These are phyloP conservation scores for Phyllosticta citriasiana DNA, from an alignment of 2,329 filamentous ascomycete species.

Conservation along the genomic window DNA sequence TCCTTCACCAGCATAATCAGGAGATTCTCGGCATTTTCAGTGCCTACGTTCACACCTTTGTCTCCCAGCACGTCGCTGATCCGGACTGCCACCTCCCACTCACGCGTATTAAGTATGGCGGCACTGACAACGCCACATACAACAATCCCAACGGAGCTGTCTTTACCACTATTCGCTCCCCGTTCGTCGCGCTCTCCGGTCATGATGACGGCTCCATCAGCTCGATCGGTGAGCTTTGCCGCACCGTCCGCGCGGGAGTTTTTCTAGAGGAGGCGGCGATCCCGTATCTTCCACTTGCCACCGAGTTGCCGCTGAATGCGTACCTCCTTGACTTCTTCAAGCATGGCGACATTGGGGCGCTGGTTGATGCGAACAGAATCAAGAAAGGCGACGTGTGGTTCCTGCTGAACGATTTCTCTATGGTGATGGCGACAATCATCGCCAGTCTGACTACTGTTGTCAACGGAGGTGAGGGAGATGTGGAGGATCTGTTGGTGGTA, in stretches of 20 bases:
- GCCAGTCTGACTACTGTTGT: constrained; percentile 52
- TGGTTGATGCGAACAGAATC: constrained; percentile 57
- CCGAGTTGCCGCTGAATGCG: constrained; percentile 48
- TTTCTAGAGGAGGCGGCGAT: constrained; percentile 68
- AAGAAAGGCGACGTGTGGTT: constrained; percentile 62
- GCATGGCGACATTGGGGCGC: constrained; percentile 53
- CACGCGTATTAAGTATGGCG: constrained; percentile 40
- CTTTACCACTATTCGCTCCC: constrained; percentile 46
- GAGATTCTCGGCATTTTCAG: constrained; percentile 57
- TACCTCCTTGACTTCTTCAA: constrained; percentile 70
- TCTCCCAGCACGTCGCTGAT: constrained; percentile 46
- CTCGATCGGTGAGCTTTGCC: constrained; percentile 58
- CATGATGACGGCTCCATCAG: constrained; percentile 55
- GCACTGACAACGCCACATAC: constrained; percentile 12
- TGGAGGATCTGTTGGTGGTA: constrained; percentile 41
- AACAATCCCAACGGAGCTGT: constrained; percentile 22
- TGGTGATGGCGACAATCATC: constrained; percentile 61
- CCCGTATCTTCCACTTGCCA: constrained; percentile 54
- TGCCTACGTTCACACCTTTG: constrained; percentile 59
- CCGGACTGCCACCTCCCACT: constrained; percentile 51
- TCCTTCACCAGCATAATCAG: constrained; percentile 53
- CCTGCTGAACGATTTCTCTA: constrained; percentile 55
- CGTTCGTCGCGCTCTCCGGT: constrained; percentile 64
- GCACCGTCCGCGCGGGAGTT: constrained; percentile 54
- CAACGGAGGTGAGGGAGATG: constrained; percentile 35